phyloP scores from a whole-genome alignment of 2,329 filamentous ascomycete species.

The Xylariaceae sp. region DNA sequence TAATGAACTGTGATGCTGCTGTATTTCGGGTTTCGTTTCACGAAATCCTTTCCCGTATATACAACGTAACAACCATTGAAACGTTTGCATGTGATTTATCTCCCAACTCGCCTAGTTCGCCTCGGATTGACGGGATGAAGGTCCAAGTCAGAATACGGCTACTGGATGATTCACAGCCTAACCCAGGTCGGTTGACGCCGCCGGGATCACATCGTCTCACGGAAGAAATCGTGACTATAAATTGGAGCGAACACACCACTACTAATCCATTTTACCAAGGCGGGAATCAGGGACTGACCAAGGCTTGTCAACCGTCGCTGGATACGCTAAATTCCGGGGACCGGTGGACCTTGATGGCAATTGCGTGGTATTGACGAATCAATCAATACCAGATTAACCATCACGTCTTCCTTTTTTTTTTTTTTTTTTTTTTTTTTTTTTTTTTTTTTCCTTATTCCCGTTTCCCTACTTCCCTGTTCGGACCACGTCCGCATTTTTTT shows the following conservation, averaged over 20 bases:
- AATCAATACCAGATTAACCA: conserved; percentile 10
- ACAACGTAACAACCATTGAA: neutral
- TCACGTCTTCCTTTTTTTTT: conserved; percentile 9
- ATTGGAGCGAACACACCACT: neutral
- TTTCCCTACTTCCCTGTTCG: neutral
- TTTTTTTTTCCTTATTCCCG: conserved; percentile 3
- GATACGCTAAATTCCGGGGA: conserved; percentile 22
- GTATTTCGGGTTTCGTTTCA: neutral
- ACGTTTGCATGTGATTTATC: neutral
- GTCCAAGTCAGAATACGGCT: conserved; percentile 6
- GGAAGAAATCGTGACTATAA: conserved; percentile 25
- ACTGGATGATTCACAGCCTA: too few species aligned
- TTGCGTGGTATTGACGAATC: conserved; percentile 25
- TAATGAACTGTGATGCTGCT: neutral
- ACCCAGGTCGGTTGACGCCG: conserved; percentile 11
- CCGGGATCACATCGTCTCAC: conserved; percentile 24
- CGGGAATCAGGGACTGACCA: neutral
- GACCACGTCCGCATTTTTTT: too few species aligned
- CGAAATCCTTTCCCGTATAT: neutral
- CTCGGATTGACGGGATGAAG: neutral
- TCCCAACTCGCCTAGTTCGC: neutral
- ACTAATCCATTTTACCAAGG: neutral
- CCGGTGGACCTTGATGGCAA: conserved; percentile 12
- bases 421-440: conserved; percentile 10
- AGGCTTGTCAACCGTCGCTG: neutral